Percentiles rank a stretch among this genome's conserved stretches.
Evolutionary conservation across 495 filamentous ascomycete genomes (phyloP).

Genomic region (Talaromyces thailandensis): DNA sequence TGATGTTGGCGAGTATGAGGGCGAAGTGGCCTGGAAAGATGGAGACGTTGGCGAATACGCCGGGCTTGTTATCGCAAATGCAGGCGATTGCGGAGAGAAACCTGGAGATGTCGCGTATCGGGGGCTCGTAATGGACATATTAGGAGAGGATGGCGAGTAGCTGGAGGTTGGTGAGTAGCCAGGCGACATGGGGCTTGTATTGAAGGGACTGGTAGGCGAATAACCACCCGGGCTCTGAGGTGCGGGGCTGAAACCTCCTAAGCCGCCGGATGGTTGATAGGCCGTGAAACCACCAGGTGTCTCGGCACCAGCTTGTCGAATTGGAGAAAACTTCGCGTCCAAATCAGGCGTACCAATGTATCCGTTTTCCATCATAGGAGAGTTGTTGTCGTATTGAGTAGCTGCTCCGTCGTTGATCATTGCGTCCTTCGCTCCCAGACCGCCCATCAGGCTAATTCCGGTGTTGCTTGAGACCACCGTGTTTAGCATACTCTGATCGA

Average conservation of each 20-base stretch:
- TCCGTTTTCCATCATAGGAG: conserved; percentile 72
- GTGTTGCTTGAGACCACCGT: conserved; percentile 88
- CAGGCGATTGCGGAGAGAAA: conserved; percentile 58
- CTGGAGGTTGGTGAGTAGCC: conserved; percentile 68
- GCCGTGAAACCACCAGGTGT: conserved; percentile 65
- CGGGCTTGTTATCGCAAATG: background rate
- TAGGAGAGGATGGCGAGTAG: conserved; percentile 56
- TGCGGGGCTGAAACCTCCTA: conserved; percentile 57
- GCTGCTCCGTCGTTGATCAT: conserved; percentile 70
- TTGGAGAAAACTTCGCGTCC: conserved; percentile 81
- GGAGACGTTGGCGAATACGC: conserved; percentile 75
- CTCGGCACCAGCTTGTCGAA: conserved; percentile 66
- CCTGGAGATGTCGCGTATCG: conserved; percentile 42
- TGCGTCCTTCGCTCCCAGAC: conserved; percentile 62
- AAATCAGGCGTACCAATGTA: conserved; percentile 70
- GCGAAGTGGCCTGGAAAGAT: conserved; percentile 58
- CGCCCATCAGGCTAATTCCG: conserved; percentile 66
- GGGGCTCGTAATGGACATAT: conserved; percentile 49
- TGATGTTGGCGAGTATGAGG: conserved; percentile 75
- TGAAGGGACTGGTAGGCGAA: conserved; percentile 69
- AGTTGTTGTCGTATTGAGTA: conserved; percentile 90
- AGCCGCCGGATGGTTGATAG: conserved; percentile 44
- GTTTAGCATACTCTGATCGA: conserved; percentile 92
- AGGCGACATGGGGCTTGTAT: conserved; percentile 66
- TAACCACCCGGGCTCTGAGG: conserved; percentile 61